Evolutionary conservation across 2,329 filamentous ascomycete genomes (phyloP).

Genomic region (Pseudogymnoascus sp.): DNA sequence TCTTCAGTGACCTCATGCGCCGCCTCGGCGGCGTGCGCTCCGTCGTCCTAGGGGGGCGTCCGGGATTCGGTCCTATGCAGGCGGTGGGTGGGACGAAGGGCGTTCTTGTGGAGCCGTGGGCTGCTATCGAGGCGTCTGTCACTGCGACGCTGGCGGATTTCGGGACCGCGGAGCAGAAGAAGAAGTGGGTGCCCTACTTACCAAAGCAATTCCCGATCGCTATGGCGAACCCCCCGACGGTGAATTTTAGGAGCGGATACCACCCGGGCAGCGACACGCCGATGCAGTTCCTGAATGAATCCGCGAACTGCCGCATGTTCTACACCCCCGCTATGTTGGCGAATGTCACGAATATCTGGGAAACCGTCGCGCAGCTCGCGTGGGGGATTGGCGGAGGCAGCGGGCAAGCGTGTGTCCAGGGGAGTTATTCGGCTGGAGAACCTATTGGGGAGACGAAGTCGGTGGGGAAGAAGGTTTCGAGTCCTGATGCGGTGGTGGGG

Average conservation of each 20-base stretch:
- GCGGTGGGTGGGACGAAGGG: slow-evolving; percentile 59
- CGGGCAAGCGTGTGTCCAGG: not conserved
- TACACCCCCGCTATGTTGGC: slow-evolving; percentile 46
- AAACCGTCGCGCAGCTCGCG: slow-evolving; percentile 30
- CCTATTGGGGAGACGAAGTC: not conserved
- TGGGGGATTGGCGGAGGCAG: slow-evolving; percentile 28
- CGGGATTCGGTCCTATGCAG: slow-evolving; percentile 46
- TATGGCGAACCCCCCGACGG: slow-evolving; percentile 24
- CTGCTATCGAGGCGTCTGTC: not conserved
- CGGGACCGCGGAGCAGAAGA: slow-evolving; percentile 10
- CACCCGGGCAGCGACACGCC: slow-evolving; percentile 32
- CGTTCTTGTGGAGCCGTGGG: slow-evolving; percentile 24
- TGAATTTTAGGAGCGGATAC: slow-evolving; percentile 36
- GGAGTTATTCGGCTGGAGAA: not conserved
- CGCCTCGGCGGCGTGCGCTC: slow-evolving; percentile 44
- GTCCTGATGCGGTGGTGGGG: not conserved
- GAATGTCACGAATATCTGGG: slow-evolving; percentile 45
- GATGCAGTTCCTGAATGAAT: slow-evolving; percentile 51
- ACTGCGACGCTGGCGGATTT: not conserved
- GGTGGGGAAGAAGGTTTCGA: not conserved
- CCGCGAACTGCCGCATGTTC: slow-evolving; percentile 52
- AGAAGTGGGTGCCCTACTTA: not conserved
- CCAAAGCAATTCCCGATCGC: not conserved
- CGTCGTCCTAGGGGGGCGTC: slow-evolving; percentile 51
- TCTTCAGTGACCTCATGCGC: slow-evolving; percentile 47